Evolutionary conservation across 202 grass and related monocot species (phyloP).

Genomic region (Saccharum hybrid): DNA sequence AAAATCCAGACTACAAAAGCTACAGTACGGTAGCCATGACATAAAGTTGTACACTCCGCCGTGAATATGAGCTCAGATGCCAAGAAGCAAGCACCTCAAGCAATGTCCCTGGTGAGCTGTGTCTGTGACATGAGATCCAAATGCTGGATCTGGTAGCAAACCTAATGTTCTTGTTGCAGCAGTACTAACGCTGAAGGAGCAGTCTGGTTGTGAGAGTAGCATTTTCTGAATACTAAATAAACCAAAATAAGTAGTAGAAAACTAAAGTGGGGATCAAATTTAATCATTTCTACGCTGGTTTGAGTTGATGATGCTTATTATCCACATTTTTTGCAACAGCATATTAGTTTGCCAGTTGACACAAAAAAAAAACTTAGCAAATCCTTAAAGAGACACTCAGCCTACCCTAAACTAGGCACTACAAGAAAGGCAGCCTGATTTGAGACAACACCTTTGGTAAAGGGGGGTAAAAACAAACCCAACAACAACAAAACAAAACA

Average conservation of each 20-base stretch:
- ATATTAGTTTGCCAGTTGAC: constrained; percentile 26
- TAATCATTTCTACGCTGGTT: constrained; percentile 27
- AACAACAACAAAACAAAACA: not conserved
- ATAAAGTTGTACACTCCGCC: not conserved
- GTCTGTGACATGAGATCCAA: not conserved
- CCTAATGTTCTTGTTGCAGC: not conserved
- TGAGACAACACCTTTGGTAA: not conserved
- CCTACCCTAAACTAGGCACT: constrained; percentile 1
- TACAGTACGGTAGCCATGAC: not conserved
- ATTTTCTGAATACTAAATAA: not conserved
- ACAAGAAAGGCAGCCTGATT: constrained; percentile 37
- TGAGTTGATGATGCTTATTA: not conserved
- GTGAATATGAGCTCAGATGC: not conserved
- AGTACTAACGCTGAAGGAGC: not conserved
- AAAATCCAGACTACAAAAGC: not conserved
- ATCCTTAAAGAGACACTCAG: constrained; percentile 8
- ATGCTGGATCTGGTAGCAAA: not conserved
- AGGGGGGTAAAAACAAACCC: not conserved
- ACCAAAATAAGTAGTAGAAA: not conserved
- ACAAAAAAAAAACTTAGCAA: constrained; percentile 17
- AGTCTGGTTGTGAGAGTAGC: not conserved
- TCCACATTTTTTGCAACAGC: constrained; percentile 24
- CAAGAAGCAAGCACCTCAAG: not conserved
- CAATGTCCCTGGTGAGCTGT: not conserved
- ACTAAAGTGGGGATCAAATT: not conserved